These are phyloP conservation scores for Solanum sparsipilum DNA, from an alignment of 257 asterid genomes.

Conservation along the genomic window DNA sequence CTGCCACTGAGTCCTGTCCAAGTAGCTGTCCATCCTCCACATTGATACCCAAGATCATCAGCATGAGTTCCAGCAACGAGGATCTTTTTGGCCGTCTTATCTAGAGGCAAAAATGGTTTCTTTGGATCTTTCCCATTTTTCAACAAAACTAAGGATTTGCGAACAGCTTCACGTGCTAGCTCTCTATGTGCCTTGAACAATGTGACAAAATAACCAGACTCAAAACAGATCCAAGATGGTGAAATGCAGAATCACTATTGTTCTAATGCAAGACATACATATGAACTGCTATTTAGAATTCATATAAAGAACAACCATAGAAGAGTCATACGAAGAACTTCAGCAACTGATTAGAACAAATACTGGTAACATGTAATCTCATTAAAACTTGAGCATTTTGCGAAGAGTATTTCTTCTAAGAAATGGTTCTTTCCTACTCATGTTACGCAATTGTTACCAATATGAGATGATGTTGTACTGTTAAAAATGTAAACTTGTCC, in stretches of 20 bases:
- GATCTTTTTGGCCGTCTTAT: conserved; percentile 59
- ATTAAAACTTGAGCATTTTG: background rate
- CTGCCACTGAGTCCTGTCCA: conserved; percentile 87
- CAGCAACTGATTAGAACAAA: background rate
- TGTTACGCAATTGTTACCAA: background rate
- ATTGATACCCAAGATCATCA: conserved; percentile 94
- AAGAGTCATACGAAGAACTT: background rate
- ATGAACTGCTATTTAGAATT: background rate
- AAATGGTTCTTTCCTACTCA: background rate
- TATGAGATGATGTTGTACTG: background rate
- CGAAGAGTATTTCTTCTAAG: background rate
- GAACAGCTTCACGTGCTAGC: conserved; percentile 86
- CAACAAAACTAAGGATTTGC: conserved; percentile 77
- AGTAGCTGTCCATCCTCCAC: conserved; percentile 94
- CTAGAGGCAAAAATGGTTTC: conserved; percentile 71
- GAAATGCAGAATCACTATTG: background rate
- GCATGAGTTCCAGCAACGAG: conserved; percentile 92
- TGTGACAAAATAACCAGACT: background rate
- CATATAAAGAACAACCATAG: background rate
- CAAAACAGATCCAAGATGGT: background rate
- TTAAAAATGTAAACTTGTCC: background rate
- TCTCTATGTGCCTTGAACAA: conserved; percentile 49
- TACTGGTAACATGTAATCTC: conserved; percentile 1
- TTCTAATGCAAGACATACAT: background rate
- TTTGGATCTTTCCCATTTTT: conserved; percentile 86